These are phyloP conservation scores for Taxawa tesnikishii DNA, from an alignment of 2,329 filamentous ascomycete species.

Conservation along the genomic window DNA sequence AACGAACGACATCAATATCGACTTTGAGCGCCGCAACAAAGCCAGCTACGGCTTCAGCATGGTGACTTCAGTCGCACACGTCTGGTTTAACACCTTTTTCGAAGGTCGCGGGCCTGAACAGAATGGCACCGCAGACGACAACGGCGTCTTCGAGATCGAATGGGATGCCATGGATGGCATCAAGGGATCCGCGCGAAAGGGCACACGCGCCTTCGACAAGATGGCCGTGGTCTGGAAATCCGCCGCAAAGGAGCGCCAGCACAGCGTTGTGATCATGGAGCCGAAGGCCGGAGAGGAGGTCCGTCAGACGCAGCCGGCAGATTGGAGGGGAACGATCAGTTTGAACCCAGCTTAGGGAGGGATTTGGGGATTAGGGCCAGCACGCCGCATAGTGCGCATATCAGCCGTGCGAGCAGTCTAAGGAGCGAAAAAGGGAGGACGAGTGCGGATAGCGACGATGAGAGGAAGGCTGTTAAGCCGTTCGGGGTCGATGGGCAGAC, in stretches of 20 bases:
- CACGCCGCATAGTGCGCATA: constrained; percentile 50
- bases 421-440: constrained; percentile 1
- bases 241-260: constrained; percentile 16
- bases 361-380: constrained; percentile 56
- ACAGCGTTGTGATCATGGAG: constrained; percentile 44
- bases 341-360: constrained; percentile 39
- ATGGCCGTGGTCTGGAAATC: constrained; percentile 75
- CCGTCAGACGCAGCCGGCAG: constrained; percentile 54
- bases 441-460: constrained; percentile 3
- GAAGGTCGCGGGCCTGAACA: constrained; percentile 68
- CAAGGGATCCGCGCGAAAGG: constrained; percentile 76
- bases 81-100: constrained; percentile 95
- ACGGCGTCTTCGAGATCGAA: constrained; percentile 58
- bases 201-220: constrained; percentile 67
- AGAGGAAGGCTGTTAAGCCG: constrained; percentile 2
- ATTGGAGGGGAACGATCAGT: constrained; percentile 54
- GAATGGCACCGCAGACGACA: constrained; percentile 51
- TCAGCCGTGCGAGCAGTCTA: constrained; percentile 54
- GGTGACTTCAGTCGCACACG: constrained; percentile 85
- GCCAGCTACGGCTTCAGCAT: constrained; percentile 65
- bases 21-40: constrained; percentile 76
- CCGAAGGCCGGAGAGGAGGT: constrained; percentile 57
- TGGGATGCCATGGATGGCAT: constrained; percentile 85
- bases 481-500: neutral
- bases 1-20: constrained; percentile 79